These are phyloP conservation scores for Quercus suber DNA, from an alignment of 306 rosid genomes.

Conservation along the genomic window DNA sequence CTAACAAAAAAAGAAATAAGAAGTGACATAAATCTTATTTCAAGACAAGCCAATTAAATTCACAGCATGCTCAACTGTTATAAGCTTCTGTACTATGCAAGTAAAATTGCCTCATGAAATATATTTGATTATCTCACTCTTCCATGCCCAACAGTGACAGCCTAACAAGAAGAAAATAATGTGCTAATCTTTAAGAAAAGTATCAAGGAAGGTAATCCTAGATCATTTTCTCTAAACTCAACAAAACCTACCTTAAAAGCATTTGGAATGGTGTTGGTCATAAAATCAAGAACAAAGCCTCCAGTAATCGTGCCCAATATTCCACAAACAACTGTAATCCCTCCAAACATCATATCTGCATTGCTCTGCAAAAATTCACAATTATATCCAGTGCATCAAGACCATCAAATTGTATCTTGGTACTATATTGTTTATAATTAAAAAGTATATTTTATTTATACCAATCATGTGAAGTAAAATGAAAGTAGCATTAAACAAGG, in stretches of 20 bases:
- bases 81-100: neutral
- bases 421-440: slow-evolving; percentile 6
- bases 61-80: neutral
- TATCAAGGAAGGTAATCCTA: slow-evolving; percentile 3
- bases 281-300: slow-evolving; percentile 61
- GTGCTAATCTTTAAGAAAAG: slow-evolving; percentile 7
- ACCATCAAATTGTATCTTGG: slow-evolving; percentile 8
- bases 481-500: neutral
- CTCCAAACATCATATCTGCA: slow-evolving; percentile 89
- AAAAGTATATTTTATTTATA: neutral
- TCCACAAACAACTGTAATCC: slow-evolving; percentile 73
- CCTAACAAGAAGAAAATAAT: slow-evolving; percentile 1
- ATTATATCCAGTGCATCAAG: slow-evolving; percentile 7
- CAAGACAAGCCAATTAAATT: no score
- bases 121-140: neutral
- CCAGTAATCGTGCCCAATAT: slow-evolving; percentile 74
- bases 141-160: neutral
- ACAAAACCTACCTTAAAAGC: slow-evolving; percentile 76
- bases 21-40: no score
- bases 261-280: slow-evolving; percentile 61
- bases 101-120: neutral
- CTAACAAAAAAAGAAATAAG: neutral
- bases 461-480: neutral
- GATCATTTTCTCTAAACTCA: neutral
- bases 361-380: slow-evolving; percentile 44